These are phyloP conservation scores for Smittium culicis DNA, from an alignment of 371 early-diverging fungal species.

Conservation along the genomic window DNA sequence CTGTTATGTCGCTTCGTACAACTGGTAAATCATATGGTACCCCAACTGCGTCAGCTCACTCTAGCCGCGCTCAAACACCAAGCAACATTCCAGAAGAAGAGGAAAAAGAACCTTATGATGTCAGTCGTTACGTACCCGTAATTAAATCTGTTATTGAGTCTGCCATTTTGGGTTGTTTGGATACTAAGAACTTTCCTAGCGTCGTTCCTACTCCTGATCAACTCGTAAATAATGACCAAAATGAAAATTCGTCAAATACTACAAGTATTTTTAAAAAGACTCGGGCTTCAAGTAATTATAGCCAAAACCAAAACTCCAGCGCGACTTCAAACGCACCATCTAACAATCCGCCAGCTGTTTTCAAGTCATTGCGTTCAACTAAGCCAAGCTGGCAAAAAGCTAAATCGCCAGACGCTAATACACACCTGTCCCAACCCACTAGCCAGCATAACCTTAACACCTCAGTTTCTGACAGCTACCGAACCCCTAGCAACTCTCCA, in stretches of 20 bases:
- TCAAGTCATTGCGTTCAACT: background rate
- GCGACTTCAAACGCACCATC: slow-evolving; percentile 9
- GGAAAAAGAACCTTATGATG: slow-evolving; percentile 27
- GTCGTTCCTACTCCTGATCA: slow-evolving; percentile 26
- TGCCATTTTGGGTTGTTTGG: slow-evolving; percentile 24
- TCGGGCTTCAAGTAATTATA: background rate
- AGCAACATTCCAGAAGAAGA: background rate
- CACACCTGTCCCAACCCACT: background rate
- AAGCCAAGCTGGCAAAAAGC: slow-evolving; percentile 6
- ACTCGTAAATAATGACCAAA: background rate
- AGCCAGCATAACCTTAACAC: background rate
- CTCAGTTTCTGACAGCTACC: slow-evolving; percentile 16
- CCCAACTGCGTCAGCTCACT: background rate
- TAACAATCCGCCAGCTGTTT: background rate
- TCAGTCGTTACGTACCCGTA: slow-evolving; percentile 32
- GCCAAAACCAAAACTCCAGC: slow-evolving; percentile 6
- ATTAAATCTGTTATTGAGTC: slow-evolving; percentile 27
- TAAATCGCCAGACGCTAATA: background rate
- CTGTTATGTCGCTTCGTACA: background rate
- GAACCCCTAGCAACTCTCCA: slow-evolving; percentile 4
- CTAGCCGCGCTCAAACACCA: background rate
- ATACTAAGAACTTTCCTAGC: slow-evolving; percentile 29
- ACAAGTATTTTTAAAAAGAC: background rate
- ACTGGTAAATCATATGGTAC: background rate
- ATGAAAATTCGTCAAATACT: background rate